Evolutionary conservation across 257 asterid genomes (phyloP).

Genomic region (Nicotiana tomentosiformis): DNA sequence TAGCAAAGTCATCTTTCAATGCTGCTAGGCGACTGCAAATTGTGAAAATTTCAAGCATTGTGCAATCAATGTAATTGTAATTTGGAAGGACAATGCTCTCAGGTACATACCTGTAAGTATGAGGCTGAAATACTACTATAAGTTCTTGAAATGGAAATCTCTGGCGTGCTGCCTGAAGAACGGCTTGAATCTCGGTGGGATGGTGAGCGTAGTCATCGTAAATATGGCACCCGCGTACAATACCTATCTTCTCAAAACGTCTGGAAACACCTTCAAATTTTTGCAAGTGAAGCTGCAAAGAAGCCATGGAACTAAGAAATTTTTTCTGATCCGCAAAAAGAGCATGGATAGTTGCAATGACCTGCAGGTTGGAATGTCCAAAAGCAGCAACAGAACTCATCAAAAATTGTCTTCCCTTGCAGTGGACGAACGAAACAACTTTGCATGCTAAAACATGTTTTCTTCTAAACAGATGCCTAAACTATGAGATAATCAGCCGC

Average conservation of each 20-base stretch:
- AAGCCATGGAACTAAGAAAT: constrained; percentile 20
- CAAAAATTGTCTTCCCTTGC: not conserved
- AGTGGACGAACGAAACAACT: not conserved
- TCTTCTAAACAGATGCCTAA: not conserved
- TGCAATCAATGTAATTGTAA: not conserved
- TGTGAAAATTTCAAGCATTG: not conserved
- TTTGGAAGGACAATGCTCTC: not conserved
- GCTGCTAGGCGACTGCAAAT: constrained; percentile 34
- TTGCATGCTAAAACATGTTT: not conserved
- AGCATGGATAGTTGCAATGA: constrained; percentile 26
- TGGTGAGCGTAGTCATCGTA: constrained; percentile 42
- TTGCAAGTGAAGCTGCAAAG: constrained; percentile 20
- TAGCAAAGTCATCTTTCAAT: constrained; percentile 28
- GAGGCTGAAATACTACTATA: constrained; percentile 38
- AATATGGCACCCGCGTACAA: constrained; percentile 21
- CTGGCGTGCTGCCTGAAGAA: constrained; percentile 33
- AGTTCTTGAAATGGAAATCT: constrained; percentile 29
- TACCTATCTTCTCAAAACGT: constrained; percentile 35
- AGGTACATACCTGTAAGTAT: constrained; percentile 28
- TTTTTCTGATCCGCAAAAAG: constrained; percentile 16
- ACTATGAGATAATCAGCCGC: not conserved
- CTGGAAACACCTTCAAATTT: constrained; percentile 26
- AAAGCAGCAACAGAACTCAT: not conserved
- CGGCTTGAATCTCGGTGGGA: constrained; percentile 29
- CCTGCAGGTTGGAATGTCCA: constrained; percentile 16